Base-by-base conservation (phyloP, 306 rosid species). In the Rosa lucieae region DNA sequence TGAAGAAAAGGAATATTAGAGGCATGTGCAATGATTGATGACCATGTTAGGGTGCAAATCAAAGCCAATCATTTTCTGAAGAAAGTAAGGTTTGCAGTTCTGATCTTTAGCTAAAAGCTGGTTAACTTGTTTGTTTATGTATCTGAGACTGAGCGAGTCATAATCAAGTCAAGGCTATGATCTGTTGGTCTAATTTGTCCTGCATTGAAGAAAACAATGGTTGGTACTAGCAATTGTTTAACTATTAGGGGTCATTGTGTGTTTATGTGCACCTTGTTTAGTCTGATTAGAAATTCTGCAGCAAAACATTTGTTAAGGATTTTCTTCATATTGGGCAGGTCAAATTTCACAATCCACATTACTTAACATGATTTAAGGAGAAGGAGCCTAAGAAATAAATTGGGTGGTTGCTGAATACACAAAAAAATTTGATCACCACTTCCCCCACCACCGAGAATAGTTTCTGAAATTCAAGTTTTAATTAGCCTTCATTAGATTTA, bases 1-100 rank as follows among this genome's bases (percentile, higher is more conserved):
- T 78, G 83, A 81, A 66, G 68, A 77, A 78, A 73, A 75, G 88
- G 98, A 93, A 91, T 86, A 90, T 72, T 63, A 85, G 87, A 66
- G 77, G 86, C 97, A 93, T 91, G 98, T 93, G 97, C 97, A 89
- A 90, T 89, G 96, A 90, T 91, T 86, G n/a, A 82, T 74, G 55
- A 40, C 77, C 83, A 79, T 74, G 82, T 78, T 82, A 85, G 80
- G 80, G 37, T 70, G 74, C 79, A 81, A 85, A 85, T 82, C 79
- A 40, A 63, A 80, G 46, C 86, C 79, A 86, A 88, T 88, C 87
- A 90, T 89, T 87, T 80, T 84, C 67, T 73, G 61, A 67, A 66
- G 78, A 82, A 71, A 84, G 80, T 85, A 85, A 87, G 84, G 94
- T 79, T 83, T 90, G 84, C 68, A 83, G 84, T 67, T 86, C 77